Evolutionary conservation across 2,329 filamentous ascomycete species (phyloP), one percentile per base, ranked within the genome.

Genomic region (Exophiala dermatitidis): DNA sequence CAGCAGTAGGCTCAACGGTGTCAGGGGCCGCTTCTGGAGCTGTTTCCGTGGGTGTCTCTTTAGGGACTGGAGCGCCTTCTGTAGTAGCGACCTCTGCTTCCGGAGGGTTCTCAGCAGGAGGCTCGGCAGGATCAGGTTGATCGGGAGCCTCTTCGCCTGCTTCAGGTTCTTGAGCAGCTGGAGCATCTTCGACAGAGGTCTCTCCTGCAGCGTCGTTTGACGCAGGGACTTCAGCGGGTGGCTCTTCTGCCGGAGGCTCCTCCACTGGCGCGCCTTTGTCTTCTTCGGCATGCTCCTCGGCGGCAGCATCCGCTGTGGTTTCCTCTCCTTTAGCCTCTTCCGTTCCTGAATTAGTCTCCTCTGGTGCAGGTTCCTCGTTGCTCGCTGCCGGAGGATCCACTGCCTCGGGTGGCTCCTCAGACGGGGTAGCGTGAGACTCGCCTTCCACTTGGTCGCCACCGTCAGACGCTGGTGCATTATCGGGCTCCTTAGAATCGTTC

Each of bases 1-100:
- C 33, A 29, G 57, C 46, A 28, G 57, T 56, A 28, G 50, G 55
- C 40, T 53, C 48, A 31, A 54, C 49, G 4, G 54, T 57, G 32
- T 48, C 44, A 48, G 55, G 48, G 38, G 53, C 54, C 32, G 60
- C 57, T 43, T 50, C 33, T 19, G 34, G 10, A 26, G 42, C 12
- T 7, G 46, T 41, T 19, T 57, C 52, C 9, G 48, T 52, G 28
- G 55, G 51, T 10, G 49, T n/a, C 12, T 50, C 49, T 29, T 38
- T 32, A 7, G 43, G 26, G 31, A 43, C 29, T 26, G 50, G 33
- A n/a, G 51, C 12, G 46, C 54, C 53, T 29, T 62, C 38, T 59
- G 52, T 38, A 57, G 46, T 36, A 37, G 41, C 45, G 52, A 33
- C 29, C 45, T 38, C 50, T 26, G 43, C 37, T 29, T 50, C 9